Base-by-base conservation (phyloP, 1,284 basidiomycete genomes). In the Tilletia indica region DNA sequence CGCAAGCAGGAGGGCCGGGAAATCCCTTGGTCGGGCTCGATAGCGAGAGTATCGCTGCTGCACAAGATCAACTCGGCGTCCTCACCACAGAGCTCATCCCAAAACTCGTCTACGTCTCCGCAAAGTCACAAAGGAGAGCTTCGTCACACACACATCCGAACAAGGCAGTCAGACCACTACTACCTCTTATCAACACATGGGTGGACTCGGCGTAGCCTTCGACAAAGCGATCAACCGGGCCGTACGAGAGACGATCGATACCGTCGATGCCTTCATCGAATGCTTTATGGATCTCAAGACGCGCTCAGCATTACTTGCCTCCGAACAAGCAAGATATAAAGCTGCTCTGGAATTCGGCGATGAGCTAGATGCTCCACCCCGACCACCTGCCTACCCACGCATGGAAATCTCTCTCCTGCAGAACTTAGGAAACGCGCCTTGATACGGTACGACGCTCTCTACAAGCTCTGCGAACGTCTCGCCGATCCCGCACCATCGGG, bases 21-120 rank as follows among this genome's bases (percentile, higher is more conserved):
- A n/a, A 56, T 11, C 56, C 61, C 4, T 16, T 64, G 36, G 58
- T 12, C 1, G 61, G 54, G 21, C 45, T 70, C n/a, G 69, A 70
- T 36, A 31, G 38, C 34, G 69, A 21, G 3, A 63, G 56, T 21
- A 63, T 70, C 34, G 56, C 56, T 19, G 69, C 69, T 11, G 69
- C 69, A n/a, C 69, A 64, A 25, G 38, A 38, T 38, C 54, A 63
- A 58, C 45, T 70, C 58, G 56, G 64, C 42, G 31, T 31, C 31
- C 61, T 47, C 39, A 70, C 69, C 42, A 63, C 11, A 12, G 69
- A 70, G 19, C 34, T 70, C 45, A 4, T 70, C 3, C 58, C 69
- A 14, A 70, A 70, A 31, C 58, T 70, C 19, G 45, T 70, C 56
- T 70, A 61, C 39, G 38, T 70, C 21, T 25, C 42, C 39, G 54